Evolutionary conservation across 176 grass and related monocot species (phyloP).

Genomic region (Dendrocalamus sinicus): DNA sequence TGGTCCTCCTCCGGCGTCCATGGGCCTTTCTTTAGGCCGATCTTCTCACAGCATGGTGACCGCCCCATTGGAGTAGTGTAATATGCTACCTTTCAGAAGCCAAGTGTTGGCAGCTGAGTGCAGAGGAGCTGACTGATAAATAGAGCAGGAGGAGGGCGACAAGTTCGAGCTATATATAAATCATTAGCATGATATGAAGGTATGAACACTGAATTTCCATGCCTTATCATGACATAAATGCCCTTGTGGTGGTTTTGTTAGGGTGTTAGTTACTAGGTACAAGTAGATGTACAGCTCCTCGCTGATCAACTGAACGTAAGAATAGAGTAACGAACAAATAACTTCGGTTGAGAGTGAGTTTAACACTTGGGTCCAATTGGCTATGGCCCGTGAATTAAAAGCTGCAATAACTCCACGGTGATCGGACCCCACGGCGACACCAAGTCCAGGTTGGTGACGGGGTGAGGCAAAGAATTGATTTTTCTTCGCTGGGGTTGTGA

Average conservation of each 20-base stretch:
- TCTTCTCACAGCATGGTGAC: conserved; percentile 94
- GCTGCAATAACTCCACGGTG: conserved; percentile 47
- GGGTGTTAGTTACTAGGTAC: conserved; percentile 22
- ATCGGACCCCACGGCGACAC: conserved; percentile 40
- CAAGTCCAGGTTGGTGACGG: conserved; percentile 57
- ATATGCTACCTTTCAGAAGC: conserved; percentile 39
- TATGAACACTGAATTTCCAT: conserved; percentile 47
- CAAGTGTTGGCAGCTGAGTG: conserved; percentile 41
- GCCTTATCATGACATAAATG: conserved; percentile 54
- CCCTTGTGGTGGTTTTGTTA: conserved; percentile 36
- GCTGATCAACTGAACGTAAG: conserved; percentile 30
- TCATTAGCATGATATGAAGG: conserved; percentile 38
- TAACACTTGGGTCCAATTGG: conserved; percentile 44
- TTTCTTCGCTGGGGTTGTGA: conserved; percentile 1
- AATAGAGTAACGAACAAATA: conserved; percentile 40
- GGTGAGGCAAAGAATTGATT: conserved; percentile 40
- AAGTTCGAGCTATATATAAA: conserved; percentile 33
- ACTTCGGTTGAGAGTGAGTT: conserved; percentile 48
- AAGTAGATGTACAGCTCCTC: conserved; percentile 37
- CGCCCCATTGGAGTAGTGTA: conserved; percentile 67
- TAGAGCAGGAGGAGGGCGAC: conserved; percentile 46
- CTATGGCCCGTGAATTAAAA: conserved; percentile 54
- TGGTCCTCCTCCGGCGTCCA: conserved; percentile 90
- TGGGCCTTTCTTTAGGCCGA: conserved; percentile 91
- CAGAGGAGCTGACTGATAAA: conserved; percentile 40